These are phyloP conservation scores for Gaeumannomyces sp. DNA, from an alignment of 2,329 filamentous ascomycete genomes.

Conservation along the genomic window DNA sequence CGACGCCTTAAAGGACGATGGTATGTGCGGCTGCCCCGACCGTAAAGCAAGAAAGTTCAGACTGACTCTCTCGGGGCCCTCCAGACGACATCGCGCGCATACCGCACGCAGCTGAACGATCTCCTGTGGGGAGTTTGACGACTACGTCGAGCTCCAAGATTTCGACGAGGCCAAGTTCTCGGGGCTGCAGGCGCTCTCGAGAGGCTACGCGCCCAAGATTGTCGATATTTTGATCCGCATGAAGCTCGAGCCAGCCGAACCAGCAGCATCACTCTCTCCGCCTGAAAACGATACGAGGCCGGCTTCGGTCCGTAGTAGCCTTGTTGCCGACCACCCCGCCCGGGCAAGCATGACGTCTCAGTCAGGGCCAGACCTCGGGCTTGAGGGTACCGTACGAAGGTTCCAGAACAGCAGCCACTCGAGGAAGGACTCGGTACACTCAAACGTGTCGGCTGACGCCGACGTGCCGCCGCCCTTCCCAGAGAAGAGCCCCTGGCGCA, in stretches of 20 bases:
- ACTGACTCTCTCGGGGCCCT: neutral
- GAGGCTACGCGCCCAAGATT: constrained; percentile 42
- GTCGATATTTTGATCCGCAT: constrained; percentile 47
- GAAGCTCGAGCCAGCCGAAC: constrained; percentile 35
- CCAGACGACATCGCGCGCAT: constrained; percentile 44
- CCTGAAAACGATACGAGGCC: neutral
- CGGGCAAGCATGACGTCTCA: constrained; percentile 13
- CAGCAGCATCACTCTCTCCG: constrained; percentile 13
- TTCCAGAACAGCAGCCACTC: neutral
- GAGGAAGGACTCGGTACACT: neutral
- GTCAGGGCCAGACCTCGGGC: constrained; percentile 16
- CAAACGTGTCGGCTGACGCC: neutral
- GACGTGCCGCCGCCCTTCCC: constrained; percentile 12
- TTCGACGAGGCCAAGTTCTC: constrained; percentile 46
- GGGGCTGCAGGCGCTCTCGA: constrained; percentile 40
- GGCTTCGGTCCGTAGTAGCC: constrained; percentile 9
- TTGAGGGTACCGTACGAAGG: constrained; percentile 8
- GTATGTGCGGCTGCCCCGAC: constrained; percentile 28
- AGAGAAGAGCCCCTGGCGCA: constrained; percentile 16
- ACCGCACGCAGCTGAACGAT: constrained; percentile 40
- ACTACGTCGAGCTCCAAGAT: constrained; percentile 41
- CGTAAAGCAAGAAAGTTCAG: neutral
- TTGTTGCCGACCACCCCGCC: neutral
- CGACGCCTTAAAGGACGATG: constrained; percentile 46
- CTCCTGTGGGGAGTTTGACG: constrained; percentile 53